These are phyloP conservation scores for Drosera capensis DNA, from an alignment of 148 eudicot genomes.

Conservation along the genomic window DNA sequence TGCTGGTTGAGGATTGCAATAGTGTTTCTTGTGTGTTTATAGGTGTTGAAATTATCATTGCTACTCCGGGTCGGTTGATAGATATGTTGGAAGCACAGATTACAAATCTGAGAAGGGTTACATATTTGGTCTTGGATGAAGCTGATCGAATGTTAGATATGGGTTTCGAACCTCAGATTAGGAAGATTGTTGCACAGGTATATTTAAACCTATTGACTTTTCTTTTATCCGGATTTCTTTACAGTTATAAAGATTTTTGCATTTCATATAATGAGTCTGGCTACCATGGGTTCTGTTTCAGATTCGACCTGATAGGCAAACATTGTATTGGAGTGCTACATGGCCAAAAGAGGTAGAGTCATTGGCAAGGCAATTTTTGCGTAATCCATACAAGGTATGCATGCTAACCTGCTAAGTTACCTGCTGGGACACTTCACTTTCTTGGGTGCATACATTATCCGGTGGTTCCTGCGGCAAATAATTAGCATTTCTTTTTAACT, in stretches of 20 bases:
- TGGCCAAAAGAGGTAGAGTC: conserved; percentile 97
- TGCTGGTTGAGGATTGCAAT: conserved; percentile 1
- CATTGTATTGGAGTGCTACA: conserved; percentile 97
- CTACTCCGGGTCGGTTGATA: conserved; percentile 91
- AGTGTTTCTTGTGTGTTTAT: conserved; percentile 2
- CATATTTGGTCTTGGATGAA: conserved; percentile 91
- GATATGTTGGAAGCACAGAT: conserved; percentile 89
- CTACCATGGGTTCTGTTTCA: no score
- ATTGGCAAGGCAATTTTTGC: conserved; percentile 79
- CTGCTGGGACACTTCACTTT: no score
- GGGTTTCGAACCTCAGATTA: conserved; percentile 99
- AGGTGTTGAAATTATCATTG: conserved; percentile 97
- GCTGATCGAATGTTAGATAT: conserved; percentile 98
- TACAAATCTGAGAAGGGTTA: conserved; percentile 84
- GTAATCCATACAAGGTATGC: conserved; percentile 78
- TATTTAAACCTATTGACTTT: no score
- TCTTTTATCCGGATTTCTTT: no score
- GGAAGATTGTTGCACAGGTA: conserved; percentile 81
- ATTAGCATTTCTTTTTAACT: not conserved
- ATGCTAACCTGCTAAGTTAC: not conserved
- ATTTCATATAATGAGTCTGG: not conserved
- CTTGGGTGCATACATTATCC: no score
- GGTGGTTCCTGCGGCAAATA: no score
- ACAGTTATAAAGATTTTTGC: not conserved
- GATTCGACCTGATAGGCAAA: conserved; percentile 98